Conservation (phyloP, 2,329 filamentous ascomycete species). For the Pseudogymnoascus pannorum region DNA sequence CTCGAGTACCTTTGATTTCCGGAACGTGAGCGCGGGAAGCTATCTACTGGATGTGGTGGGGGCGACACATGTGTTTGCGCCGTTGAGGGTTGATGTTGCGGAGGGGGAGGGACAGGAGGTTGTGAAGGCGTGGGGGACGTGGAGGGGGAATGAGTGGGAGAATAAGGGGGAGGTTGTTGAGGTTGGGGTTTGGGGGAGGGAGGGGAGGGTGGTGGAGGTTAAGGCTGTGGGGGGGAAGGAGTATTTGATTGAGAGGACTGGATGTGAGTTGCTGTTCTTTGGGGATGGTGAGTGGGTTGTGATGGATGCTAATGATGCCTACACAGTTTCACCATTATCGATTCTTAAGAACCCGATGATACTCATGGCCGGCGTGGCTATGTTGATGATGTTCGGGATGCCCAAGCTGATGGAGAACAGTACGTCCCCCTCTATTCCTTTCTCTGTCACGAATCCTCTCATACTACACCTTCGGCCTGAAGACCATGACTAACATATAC, state of each 20-base stretch:
- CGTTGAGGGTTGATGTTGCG: constrained; percentile 69
- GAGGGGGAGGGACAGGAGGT: constrained; percentile 30
- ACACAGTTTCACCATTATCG: constrained; percentile 66
- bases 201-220: constrained; percentile 26
- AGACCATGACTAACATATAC: not conserved
- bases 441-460: too few species aligned
- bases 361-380: constrained; percentile 74
- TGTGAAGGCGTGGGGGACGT: constrained; percentile 73
- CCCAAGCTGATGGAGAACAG: constrained; percentile 94
- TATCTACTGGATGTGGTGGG: constrained; percentile 81
- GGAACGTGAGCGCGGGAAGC: constrained; percentile 60
- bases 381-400: constrained; percentile 83
- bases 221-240: constrained; percentile 53
- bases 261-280: constrained; percentile 54
- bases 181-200: constrained; percentile 33
- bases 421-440: constrained; percentile 51
- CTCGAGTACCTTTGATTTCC: constrained; percentile 68
- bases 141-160: constrained; percentile 80
- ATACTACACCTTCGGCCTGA: not conserved
- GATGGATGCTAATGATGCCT: not conserved
- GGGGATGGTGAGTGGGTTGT: not conserved
- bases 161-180: constrained; percentile 64
- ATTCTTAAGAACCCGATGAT: constrained; percentile 97
- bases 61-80: constrained; percentile 66
- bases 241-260: constrained; percentile 68